A percentile compares a stretch with the other conserved stretches of the same genome.
phyloP scores from a whole-genome alignment of 2,329 filamentous ascomycete genomes.

The Botrytis fabae region DNA sequence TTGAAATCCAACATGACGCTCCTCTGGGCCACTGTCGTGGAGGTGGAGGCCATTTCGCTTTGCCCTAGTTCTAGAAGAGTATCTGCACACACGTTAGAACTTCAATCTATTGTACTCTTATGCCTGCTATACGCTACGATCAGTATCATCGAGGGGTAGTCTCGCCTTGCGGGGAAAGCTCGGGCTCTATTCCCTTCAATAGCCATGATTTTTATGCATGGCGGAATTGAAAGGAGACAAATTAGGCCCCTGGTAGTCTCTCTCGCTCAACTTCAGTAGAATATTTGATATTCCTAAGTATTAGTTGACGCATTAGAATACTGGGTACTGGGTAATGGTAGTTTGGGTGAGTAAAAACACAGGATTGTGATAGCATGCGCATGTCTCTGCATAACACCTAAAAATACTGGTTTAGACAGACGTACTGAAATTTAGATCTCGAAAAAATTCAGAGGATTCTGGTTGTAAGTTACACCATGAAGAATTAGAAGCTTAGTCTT shows the following conservation, averaged over 20 bases:
- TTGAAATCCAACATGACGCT: not conserved
- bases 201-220: not conserved
- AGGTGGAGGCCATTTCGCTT: not conserved
- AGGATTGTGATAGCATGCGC: not conserved
- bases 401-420: not conserved
- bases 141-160: slow-evolving; percentile 6
- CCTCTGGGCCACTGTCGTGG: not conserved
- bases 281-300: not conserved
- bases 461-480: not conserved
- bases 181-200: not conserved
- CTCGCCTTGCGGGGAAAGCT: slow-evolving; percentile 3
- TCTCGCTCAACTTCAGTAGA: not conserved
- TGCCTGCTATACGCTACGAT: not conserved
- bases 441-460: not conserved
- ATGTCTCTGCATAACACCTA: not conserved
- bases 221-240: not conserved
- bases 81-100: not conserved
- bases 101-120: not conserved
- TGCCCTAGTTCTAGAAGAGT: not conserved
- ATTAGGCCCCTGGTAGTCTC: not conserved
- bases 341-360: not conserved
- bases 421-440: not conserved
- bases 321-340: not conserved
- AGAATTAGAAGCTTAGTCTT: not conserved
- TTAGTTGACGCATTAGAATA: not conserved